Evolutionary conservation across 1,284 basidiomycete species (phyloP).

Genomic region (Laetiporus sulphureus): DNA sequence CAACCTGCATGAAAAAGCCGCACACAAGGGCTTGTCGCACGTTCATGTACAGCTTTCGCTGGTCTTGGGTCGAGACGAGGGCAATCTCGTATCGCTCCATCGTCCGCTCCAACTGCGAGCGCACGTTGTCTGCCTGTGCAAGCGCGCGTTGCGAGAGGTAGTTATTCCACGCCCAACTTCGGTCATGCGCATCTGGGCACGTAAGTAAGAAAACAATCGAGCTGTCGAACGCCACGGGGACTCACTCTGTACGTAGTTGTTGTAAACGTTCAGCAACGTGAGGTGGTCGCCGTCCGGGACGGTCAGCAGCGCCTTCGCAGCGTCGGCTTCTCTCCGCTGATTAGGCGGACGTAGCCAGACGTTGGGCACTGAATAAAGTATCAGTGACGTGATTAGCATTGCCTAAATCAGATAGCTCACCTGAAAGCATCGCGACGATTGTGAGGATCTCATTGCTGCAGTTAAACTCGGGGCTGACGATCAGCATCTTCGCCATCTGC

Average conservation of each 20-base stretch:
- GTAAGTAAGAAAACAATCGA: constrained; percentile 2
- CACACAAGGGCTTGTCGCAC: constrained; percentile 85
- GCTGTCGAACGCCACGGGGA: constrained; percentile 6
- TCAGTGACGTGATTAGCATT: constrained; percentile 2
- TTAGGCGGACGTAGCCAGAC: constrained; percentile 91
- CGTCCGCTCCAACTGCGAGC: constrained; percentile 81
- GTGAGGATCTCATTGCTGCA: constrained; percentile 96
- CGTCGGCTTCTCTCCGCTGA: constrained; percentile 85
- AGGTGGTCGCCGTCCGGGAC: constrained; percentile 96
- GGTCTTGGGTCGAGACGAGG: constrained; percentile 73
- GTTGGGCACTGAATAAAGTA: constrained; percentile 66
- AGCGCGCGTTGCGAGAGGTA: constrained; percentile 85
- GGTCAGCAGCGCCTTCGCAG: constrained; percentile 83
- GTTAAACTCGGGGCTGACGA: constrained; percentile 90
- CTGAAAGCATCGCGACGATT: constrained; percentile 94
- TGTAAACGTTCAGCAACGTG: constrained; percentile 94
- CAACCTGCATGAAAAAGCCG: constrained; percentile 99
- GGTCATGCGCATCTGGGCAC: constrained; percentile 59
- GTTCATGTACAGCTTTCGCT: constrained; percentile 73
- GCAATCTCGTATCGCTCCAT: constrained; percentile 94
- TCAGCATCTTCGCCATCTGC: constrained; percentile 89
- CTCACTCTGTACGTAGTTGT: constrained; percentile 83
- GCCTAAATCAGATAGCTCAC: constrained; percentile 33
- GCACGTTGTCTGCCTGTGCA: constrained; percentile 93
- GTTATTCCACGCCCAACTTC: constrained; percentile 91